These are phyloP conservation scores for Sugiyamaella chiloensis DNA, from an alignment of 805 yeast species.

Conservation along the genomic window DNA sequence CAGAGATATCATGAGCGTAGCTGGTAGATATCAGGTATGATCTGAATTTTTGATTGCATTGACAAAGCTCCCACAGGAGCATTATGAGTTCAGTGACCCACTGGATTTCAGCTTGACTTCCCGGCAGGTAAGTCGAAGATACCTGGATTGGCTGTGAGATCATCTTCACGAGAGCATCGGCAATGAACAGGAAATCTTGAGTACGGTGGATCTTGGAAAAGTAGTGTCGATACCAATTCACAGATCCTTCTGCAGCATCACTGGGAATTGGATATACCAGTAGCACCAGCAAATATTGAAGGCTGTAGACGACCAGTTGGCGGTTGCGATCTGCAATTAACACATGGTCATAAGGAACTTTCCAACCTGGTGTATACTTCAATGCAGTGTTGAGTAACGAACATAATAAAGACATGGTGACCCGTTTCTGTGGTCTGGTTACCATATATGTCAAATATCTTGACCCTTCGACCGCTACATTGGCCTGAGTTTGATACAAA, in stretches of 20 bases:
- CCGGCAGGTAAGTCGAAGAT: slow-evolving; percentile 32
- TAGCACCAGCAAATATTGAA: slow-evolving; percentile 61
- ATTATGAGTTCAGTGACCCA: slow-evolving; percentile 60
- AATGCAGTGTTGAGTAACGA: slow-evolving; percentile 63
- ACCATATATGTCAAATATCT: slow-evolving; percentile 56
- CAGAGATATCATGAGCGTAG: slow-evolving; percentile 51
- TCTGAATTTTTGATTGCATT: slow-evolving; percentile 55
- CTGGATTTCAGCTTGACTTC: slow-evolving; percentile 25
- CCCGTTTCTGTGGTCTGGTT: slow-evolving; percentile 48
- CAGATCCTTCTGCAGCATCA: slow-evolving; percentile 7
- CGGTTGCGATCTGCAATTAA: slow-evolving; percentile 26
- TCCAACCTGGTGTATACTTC: slow-evolving; percentile 35
- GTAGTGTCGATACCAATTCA: slow-evolving; percentile 33
- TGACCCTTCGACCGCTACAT: slow-evolving; percentile 52
- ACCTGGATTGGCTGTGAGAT: slow-evolving; percentile 40
- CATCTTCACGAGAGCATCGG: slow-evolving; percentile 29
- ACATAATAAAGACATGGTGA: slow-evolving; percentile 51
- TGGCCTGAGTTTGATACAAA: slow-evolving; percentile 48
- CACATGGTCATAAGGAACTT: slow-evolving; percentile 33
- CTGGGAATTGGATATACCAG: slow-evolving; percentile 61
- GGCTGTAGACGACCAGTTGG: slow-evolving; percentile 49
- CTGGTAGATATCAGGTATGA: slow-evolving; percentile 40
- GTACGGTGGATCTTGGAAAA: slow-evolving; percentile 33
- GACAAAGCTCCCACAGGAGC: slow-evolving; percentile 71
- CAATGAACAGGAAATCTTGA: slow-evolving; percentile 35